phyloP scores from a whole-genome alignment of 1,284 basidiomycete species.

The Uromyces viciae-fabae region DNA sequence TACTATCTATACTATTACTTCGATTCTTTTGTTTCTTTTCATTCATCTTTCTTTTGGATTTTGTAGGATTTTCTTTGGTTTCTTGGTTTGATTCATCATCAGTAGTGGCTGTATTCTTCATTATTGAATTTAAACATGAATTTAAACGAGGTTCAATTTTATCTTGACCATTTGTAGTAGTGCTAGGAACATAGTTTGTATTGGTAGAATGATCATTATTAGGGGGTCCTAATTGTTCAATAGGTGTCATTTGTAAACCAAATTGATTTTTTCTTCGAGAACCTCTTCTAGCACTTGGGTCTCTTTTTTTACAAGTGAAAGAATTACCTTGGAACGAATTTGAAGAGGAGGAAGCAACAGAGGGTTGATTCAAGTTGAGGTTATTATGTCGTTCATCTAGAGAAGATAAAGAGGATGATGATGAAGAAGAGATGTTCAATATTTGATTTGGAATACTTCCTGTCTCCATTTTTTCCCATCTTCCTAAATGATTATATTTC shows the following conservation, averaged over 20 bases:
- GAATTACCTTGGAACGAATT: neutral
- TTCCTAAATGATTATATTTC: neutral
- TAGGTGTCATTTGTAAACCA: conserved; percentile 43
- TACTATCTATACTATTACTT: neutral
- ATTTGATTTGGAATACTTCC: too few species aligned
- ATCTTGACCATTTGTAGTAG: too few species aligned
- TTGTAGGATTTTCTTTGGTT: too few species aligned
- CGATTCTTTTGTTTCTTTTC: neutral
- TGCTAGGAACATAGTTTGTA: too few species aligned
- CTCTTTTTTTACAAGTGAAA: neutral
- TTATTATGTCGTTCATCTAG: too few species aligned
- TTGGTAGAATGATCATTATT: too few species aligned
- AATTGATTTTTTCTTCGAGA: conserved; percentile 29
- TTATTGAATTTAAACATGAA: neutral
- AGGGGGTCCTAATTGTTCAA: conserved; percentile 4
- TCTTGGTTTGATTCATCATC: neutral
- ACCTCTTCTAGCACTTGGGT: neutral
- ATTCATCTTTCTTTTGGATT: neutral
- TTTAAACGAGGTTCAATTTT: too few species aligned
- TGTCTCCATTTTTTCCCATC: neutral
- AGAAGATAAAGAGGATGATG: too few species aligned
- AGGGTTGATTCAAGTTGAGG: too few species aligned
- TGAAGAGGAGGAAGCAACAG: neutral
- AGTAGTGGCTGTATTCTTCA: neutral
- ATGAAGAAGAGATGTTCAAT: neutral